Percentiles rank a stretch among this genome's conserved stretches.
Evolutionary conservation across 345 rosid genomes (phyloP).

Genomic region (Eutrema japonicum): DNA sequence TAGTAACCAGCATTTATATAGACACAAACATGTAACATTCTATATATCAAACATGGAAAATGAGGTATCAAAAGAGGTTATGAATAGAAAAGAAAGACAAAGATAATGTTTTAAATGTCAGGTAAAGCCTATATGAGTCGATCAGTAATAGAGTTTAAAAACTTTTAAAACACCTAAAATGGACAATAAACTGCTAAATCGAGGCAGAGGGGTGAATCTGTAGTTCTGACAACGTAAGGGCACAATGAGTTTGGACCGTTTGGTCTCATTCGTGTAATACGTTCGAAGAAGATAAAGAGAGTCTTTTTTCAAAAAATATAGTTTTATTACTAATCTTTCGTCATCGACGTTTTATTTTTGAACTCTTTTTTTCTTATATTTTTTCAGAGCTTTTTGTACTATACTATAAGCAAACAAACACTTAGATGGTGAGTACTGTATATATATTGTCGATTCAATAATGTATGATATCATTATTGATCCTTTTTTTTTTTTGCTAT

Average conservation of each 20-base stretch:
- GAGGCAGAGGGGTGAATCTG: not conserved
- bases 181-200: not conserved
- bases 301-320: not conserved
- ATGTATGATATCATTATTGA: too few relatives aligned
- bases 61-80: not conserved
- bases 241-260: not conserved
- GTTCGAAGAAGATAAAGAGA: constrained; percentile 8
- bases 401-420: too few relatives aligned
- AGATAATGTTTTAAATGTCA: not conserved
- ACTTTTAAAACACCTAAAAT: not conserved
- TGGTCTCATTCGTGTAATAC: constrained; percentile 21
- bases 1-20: not conserved
- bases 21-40: not conserved
- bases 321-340: not conserved
- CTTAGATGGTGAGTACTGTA: too few relatives aligned
- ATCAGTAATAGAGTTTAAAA: not conserved
- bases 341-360: constrained; percentile 10
- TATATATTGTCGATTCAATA: too few relatives aligned
- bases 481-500: too few relatives aligned
- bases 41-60: not conserved
- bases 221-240: not conserved
- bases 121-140: not conserved
- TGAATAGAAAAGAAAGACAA: constrained; percentile 3
- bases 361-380: constrained; percentile 2
- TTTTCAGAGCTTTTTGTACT: too few relatives aligned